Evolutionary conservation across 495 filamentous ascomycete species (phyloP), one percentile per base, ranked within the genome.

Genomic region (Penicillium silybi): DNA sequence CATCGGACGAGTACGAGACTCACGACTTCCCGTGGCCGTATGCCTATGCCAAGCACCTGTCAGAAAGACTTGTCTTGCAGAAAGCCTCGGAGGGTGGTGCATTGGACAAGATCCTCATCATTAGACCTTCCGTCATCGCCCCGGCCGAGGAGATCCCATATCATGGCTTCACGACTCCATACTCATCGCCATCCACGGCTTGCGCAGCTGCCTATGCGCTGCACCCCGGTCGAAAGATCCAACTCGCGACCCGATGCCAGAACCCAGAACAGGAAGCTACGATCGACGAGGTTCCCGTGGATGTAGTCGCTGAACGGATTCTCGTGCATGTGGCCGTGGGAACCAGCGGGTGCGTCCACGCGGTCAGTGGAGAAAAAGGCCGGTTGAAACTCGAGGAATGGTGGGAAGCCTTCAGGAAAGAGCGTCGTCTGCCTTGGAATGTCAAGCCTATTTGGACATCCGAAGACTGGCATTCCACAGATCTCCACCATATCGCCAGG

Each of bases 281-380:
- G 1, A 57, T 63, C 20, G 68, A 71, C 26, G 66, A 69, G 40
- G 64, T 71, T 7, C 66, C 66, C 2, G 61, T 71, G 11, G 68
- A 71, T 41, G 61, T 69, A 0, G 68, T 69, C 0, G 66, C 56
- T 1, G 67, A 69, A 35, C 48, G 64, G 18, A 42, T 61, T 0
- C 48, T 69, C 0, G 52, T 57, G 4, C 68, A 71, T 49, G 46
- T 61, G 4, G 65, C 62, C 2, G 4, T 47, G 0, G 56, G 59
- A 0, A 62, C 60, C 1, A 57, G 23, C 22, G 64, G 62, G 13
- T 57, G 37, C 22, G 50, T 71, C 3, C 68, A 71, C 45, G 68
- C 66, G 7, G 65, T 68, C 2, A 62, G 59, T 22, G 63, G 65
- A 8, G 51, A 58, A 15, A 56, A 57, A 10, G 56, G 51, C 4